A percentile compares a stretch with the other conserved stretches of the same genome.
Conservation (phyloP, 495 filamentous ascomycete species). For the Tuber melanosporum region DNA sequence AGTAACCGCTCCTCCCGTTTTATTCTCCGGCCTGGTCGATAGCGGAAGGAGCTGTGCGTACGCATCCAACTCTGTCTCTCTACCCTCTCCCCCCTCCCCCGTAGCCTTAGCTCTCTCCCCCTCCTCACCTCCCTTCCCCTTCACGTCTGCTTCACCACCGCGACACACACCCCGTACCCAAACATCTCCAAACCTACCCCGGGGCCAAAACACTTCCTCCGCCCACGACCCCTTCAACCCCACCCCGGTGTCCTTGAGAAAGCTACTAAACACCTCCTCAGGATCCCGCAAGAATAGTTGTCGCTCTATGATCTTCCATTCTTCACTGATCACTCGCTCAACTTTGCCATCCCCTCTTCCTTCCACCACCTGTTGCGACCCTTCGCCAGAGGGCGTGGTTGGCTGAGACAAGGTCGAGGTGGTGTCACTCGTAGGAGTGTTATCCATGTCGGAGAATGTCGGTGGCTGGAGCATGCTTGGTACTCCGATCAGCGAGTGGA, state of each 20-base stretch:
- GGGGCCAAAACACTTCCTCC: conserved; percentile 20
- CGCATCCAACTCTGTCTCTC: conserved; percentile 25
- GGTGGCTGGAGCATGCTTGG: conserved; percentile 38
- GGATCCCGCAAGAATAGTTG: conserved; percentile 5
- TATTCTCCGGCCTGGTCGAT: conserved; percentile 8
- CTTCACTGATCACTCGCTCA: neutral
- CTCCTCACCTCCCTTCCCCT: conserved; percentile 9
- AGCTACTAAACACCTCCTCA: conserved; percentile 24
- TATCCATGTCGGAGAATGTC: conserved; percentile 30
- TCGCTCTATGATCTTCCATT: neutral
- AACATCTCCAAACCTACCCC: neutral
- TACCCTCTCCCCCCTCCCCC: neutral
- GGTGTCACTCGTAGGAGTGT: conserved; percentile 5
- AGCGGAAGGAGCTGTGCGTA: conserved; percentile 20
- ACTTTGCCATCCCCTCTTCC: neutral
- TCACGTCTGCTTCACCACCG: neutral
- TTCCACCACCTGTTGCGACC: neutral
- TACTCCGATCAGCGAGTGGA: conserved; percentile 39
- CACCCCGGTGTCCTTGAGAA: conserved; percentile 10
- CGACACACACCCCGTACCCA: neutral
- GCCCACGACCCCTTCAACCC: conserved; percentile 13
- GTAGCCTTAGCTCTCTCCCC: neutral
- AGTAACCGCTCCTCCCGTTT: neutral
- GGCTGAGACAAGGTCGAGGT: neutral
- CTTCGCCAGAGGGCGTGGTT: conserved; percentile 7